Evolutionary conservation across 2,329 filamentous ascomycete genomes (phyloP), one percentile per base, ranked within the genome.

Genomic region (Diaporthe ilicicola): DNA sequence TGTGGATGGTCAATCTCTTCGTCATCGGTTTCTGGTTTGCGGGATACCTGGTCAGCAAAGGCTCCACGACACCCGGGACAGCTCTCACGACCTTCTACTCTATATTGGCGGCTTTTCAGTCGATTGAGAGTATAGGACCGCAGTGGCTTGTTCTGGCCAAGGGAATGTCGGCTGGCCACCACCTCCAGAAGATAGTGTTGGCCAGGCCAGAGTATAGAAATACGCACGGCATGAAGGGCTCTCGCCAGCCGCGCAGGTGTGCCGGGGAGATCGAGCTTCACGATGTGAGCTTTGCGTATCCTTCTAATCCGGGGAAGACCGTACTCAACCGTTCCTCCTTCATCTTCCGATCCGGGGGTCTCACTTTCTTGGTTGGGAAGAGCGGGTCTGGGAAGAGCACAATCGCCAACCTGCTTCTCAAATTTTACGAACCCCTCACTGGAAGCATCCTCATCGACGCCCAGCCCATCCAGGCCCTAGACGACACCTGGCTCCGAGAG

Each of bases 321-420:
- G 90, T 91, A 1, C 84, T 98, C 12, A 81, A 87, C 1, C 82
- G 87, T 8, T 88, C 89, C 0, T 90, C 86, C 0, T 87, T 98
- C 72, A 88, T 86, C 74, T 95, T 98, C 70, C 88, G 90, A 0
- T 86, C 91, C 0, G 91, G 93, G 0, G 85, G 93, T 73, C 90
- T 92, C 3, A 94, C 91, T 0, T 98, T 96, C 76, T 85, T 98
- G 2, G 89, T 98, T 62, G 96, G 95, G 0, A 88, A 87, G 76
- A 97, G 94, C 76, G 96, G 96, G 0, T 97, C 94, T 2, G 95
- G 95, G 0, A 98, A 98, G 80, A 97, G 94, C 75, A 98, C 95
- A 0, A 78, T 98, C 1, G 91, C 92, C 1, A 94, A 94, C 77
- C 85, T 98, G 0, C 85, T 98, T 0, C 85, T 94, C 64, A 89